phyloP scores from a whole-genome alignment of 768 basidiomycete species.

The Rhizopogon vulgaris region DNA sequence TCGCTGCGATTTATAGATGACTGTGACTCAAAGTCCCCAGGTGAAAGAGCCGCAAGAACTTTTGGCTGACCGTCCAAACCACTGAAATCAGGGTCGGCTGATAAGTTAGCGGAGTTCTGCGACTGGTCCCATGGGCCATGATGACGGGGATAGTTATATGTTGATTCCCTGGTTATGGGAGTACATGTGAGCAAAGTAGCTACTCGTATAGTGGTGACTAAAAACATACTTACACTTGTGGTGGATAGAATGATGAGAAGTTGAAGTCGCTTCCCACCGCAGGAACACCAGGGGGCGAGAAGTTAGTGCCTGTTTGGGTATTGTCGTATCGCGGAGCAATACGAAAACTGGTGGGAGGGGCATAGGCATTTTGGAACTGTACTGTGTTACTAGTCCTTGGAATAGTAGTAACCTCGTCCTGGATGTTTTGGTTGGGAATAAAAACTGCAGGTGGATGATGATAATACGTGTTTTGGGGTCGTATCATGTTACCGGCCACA shows the following conservation, averaged over 20 bases:
- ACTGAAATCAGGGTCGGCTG: too few species aligned
- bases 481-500: too few species aligned
- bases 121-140: not conserved
- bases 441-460: too few species aligned
- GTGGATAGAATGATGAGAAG: not conserved
- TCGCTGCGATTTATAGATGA: too few species aligned
- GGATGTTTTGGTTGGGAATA: not conserved
- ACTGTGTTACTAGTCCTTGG: not conserved
- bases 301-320: not conserved
- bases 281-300: rapidly evolving
- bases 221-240: not conserved
- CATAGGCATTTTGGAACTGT: not conserved
- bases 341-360: not conserved
- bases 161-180: not conserved
- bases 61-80: too few species aligned
- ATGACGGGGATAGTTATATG: not conserved
- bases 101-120: too few species aligned
- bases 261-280: not conserved
- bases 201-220: not conserved
- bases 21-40: too few species aligned
- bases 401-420: not conserved
- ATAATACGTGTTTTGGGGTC: not conserved
- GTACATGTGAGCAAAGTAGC: not conserved
- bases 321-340: not conserved
- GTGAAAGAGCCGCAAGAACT: too few species aligned